Conservation (phyloP, 768 basidiomycete genomes). For the Leccinellum luteum region DNA sequence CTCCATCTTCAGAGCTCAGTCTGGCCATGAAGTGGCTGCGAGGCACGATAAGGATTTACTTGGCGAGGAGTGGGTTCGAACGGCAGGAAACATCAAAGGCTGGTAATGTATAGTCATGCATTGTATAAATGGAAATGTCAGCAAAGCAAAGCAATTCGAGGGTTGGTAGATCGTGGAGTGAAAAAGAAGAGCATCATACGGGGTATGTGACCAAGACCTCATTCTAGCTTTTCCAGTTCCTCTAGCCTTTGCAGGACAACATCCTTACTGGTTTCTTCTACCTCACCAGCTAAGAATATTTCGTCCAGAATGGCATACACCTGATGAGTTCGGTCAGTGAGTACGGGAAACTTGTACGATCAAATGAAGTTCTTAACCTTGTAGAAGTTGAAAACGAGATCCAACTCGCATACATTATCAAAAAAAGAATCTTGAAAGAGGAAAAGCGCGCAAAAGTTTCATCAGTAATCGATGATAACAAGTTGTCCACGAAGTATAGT, state of each 20-base stretch:
- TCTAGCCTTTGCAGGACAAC: slow-evolving; percentile 90
- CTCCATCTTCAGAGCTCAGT: background rate
- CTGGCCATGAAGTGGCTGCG: background rate
- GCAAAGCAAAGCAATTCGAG: slow-evolving; percentile 8
- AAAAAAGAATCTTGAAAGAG: slow-evolving; percentile 83
- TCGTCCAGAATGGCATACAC: slow-evolving; percentile 99
- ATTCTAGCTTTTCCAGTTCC: slow-evolving; percentile 91
- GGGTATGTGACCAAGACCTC: slow-evolving; percentile 17
- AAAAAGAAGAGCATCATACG: slow-evolving; percentile 6
- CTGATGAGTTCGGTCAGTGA: slow-evolving; percentile 36
- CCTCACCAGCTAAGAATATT: slow-evolving; percentile 96
- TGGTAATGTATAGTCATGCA: background rate
- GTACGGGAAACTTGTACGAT: slow-evolving; percentile 1
- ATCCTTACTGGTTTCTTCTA: slow-evolving; percentile 97
- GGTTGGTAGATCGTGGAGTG: slow-evolving; percentile 6
- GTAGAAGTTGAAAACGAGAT: slow-evolving; percentile 99
- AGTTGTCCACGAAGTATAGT: background rate
- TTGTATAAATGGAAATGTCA: slow-evolving; percentile 10
- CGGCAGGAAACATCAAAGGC: background rate
- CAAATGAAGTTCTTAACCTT: slow-evolving; percentile 50
- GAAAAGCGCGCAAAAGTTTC: background rate
- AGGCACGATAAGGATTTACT: background rate
- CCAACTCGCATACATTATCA: slow-evolving; percentile 97
- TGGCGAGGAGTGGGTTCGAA: background rate
- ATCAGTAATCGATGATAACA: background rate